Evolutionary conservation across 768 basidiomycete genomes (phyloP).

Genomic region (Butyriboletus loyo): DNA sequence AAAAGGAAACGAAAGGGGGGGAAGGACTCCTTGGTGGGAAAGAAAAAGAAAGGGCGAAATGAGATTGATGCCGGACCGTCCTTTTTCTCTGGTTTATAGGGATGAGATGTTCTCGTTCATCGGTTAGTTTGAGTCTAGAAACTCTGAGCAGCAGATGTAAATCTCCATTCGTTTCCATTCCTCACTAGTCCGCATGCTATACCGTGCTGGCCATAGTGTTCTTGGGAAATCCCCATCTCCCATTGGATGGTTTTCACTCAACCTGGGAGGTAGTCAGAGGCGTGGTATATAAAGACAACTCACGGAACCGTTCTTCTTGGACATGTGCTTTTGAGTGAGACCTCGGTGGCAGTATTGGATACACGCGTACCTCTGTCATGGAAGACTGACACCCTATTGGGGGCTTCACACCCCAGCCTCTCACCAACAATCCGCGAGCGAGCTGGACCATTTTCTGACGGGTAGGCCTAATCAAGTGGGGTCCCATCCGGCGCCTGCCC

Average conservation of each 20-base stretch:
- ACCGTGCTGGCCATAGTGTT: background rate
- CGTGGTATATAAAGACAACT: background rate
- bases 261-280: background rate
- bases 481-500: background rate
- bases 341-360: background rate
- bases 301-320: background rate
- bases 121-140: background rate
- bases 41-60: slow-evolving; percentile 60
- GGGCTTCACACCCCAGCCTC: background rate
- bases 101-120: background rate
- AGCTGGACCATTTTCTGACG: background rate
- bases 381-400: background rate
- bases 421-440: background rate
- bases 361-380: background rate
- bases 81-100: slow-evolving; percentile 66
- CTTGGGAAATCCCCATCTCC: background rate
- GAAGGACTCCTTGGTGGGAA: slow-evolving; percentile 45
- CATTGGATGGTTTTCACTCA: background rate
- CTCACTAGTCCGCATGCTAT: background rate
- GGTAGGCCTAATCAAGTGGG: background rate
- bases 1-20: slow-evolving; percentile 60
- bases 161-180: background rate
- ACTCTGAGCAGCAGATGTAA: background rate
- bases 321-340: background rate
- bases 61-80: slow-evolving; percentile 53